Evolutionary conservation across 208 protist species (phyloP).

Genomic region (Leishmania lainsoni): DNA sequence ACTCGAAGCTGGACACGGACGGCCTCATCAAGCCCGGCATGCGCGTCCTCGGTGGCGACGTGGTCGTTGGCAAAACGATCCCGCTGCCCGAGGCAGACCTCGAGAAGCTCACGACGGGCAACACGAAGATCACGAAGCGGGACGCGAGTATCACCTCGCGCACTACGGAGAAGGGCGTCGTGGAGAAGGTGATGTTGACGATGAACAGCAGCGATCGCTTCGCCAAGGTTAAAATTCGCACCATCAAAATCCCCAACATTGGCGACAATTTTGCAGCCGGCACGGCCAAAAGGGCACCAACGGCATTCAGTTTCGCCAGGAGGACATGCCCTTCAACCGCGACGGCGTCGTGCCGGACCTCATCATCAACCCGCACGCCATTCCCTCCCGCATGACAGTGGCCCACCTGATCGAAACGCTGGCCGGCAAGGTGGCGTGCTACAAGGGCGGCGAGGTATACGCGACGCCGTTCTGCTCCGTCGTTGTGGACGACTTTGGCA

Average conservation of each 20-base stretch:
- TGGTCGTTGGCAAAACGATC: slow-evolving; percentile 95
- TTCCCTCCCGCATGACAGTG: slow-evolving; percentile 99
- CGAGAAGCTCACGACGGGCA: slow-evolving; percentile 68
- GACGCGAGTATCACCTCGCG: slow-evolving; percentile 87
- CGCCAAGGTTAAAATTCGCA: slow-evolving; percentile 95
- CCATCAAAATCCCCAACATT: slow-evolving; percentile 96
- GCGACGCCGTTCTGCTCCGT: slow-evolving; percentile 97
- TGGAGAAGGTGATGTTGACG: slow-evolving; percentile 97
- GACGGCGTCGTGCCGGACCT: slow-evolving; percentile 98
- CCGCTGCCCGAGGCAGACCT: slow-evolving; percentile 39
- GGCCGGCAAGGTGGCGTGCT: slow-evolving; percentile 88
- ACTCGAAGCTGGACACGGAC: slow-evolving; percentile 97
- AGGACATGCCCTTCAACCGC: slow-evolving; percentile 99
- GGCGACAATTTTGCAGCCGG: slow-evolving; percentile 99
- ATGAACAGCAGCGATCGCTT: slow-evolving; percentile 90
- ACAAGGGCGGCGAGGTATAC: slow-evolving; percentile 95
- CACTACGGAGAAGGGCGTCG: slow-evolving; percentile 89
- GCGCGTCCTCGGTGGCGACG: slow-evolving; percentile 82
- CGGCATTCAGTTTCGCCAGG: slow-evolving; percentile 97
- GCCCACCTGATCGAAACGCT: slow-evolving; percentile 98
- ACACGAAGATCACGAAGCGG: slow-evolving; percentile 78
- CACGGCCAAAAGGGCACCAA: slow-evolving; percentile 99
- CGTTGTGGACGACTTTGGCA: slow-evolving; percentile 94
- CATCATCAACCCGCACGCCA: slow-evolving; percentile 99
- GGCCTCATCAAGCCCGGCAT: slow-evolving; percentile 93